Evolutionary conservation across 805 yeast genomes (phyloP).

Genomic region (Brettanomyces sp.): DNA sequence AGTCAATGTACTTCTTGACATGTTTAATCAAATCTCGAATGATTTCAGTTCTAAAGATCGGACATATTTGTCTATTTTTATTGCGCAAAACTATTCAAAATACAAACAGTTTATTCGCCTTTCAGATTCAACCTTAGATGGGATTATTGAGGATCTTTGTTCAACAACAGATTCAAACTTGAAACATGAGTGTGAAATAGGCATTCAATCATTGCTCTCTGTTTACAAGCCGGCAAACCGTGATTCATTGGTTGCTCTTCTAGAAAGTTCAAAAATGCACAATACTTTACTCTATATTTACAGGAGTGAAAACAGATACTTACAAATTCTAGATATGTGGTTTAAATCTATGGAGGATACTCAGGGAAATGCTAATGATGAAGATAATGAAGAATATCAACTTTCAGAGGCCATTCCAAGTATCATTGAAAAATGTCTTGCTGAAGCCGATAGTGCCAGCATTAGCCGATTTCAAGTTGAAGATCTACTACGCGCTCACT

Average conservation of each 20-base stretch:
- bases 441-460: constrained; percentile 7
- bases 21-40: constrained; percentile 30
- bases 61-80: constrained; percentile 49
- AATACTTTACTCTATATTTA: constrained; percentile 53
- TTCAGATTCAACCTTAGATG: constrained; percentile 46
- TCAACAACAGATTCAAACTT: constrained; percentile 23
- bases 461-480: constrained; percentile 17
- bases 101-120: constrained; percentile 74
- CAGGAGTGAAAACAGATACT: constrained; percentile 39
- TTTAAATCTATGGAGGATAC: constrained; percentile 17
- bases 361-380: not conserved
- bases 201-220: constrained; percentile 63
- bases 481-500: constrained; percentile 19
- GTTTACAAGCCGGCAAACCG: constrained; percentile 52
- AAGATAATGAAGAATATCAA: constrained; percentile 4
- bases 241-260: constrained; percentile 36
- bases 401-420: constrained; percentile 24
- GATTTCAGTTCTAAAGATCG: constrained; percentile 24
- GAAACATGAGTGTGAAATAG: constrained; percentile 61
- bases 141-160: constrained; percentile 43
- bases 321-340: constrained; percentile 50
- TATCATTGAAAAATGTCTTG: constrained; percentile 19
- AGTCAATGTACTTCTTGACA: constrained; percentile 59
- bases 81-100: constrained; percentile 76
- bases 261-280: constrained; percentile 47